These are phyloP conservation scores for Poronia punctata DNA, from an alignment of 495 filamentous ascomycete genomes.

Conservation along the genomic window DNA sequence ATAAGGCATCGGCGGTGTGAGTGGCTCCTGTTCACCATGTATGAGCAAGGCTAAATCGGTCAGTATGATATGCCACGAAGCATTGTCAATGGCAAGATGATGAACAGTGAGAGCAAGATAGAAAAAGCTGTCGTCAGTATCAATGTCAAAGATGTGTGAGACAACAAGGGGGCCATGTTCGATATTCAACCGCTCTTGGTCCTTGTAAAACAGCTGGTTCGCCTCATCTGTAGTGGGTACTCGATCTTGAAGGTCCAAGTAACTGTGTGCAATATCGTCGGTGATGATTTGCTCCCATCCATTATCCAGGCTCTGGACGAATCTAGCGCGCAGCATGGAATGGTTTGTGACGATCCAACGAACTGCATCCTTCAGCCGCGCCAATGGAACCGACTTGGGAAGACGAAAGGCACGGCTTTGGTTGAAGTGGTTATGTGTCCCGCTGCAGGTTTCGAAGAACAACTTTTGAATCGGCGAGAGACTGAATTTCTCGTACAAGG, in stretches of 20 bases:
- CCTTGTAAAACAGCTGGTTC: conserved; percentile 9
- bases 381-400: conserved; percentile 27
- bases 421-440: conserved; percentile 51
- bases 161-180: conserved; percentile 29
- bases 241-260: conserved; percentile 11
- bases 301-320: not conserved
- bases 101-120: conserved; percentile 49
- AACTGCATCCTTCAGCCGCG: conserved; percentile 33
- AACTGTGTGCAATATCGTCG: conserved; percentile 11
- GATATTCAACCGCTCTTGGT: conserved; percentile 27
- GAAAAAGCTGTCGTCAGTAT: conserved; percentile 14
- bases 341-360: conserved; percentile 48
- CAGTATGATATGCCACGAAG: conserved; percentile 56
- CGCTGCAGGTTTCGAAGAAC: conserved; percentile 41
- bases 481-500: conserved; percentile 13
- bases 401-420: conserved; percentile 52
- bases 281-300: conserved; percentile 18
- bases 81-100: conserved; percentile 56
- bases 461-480: conserved; percentile 56
- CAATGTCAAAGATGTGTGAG: conserved; percentile 16
- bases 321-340: conserved; percentile 5
- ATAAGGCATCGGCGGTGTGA: conserved; percentile 35
- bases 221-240: conserved; percentile 12
- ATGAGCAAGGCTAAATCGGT: conserved; percentile 50
- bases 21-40: conserved; percentile 15